Evolutionary conservation across 2,329 filamentous ascomycete genomes (phyloP).

Genomic region (Xylaria sp.): DNA sequence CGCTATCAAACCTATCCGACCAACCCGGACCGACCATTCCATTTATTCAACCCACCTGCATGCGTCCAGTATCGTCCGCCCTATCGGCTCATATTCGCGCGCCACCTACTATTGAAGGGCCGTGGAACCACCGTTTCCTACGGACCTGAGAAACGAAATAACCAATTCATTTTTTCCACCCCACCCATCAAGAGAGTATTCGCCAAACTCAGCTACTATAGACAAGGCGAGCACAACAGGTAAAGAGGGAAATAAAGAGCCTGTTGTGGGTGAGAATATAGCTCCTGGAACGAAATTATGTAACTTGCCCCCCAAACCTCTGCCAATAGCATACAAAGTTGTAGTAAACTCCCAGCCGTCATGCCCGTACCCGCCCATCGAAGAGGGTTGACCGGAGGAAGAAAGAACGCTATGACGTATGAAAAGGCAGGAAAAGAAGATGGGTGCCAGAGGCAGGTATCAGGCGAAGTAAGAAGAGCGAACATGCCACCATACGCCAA

Average conservation of each 20-base stretch:
- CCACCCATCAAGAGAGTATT: neutral
- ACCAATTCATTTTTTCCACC: constrained; percentile 19
- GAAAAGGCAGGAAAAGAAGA: constrained; percentile 7
- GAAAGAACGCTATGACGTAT: constrained; percentile 1
- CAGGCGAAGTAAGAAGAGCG: constrained; percentile 35
- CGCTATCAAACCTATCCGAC: constrained; percentile 21
- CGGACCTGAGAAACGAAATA: constrained; percentile 9
- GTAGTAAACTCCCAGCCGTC: constrained; percentile 5
- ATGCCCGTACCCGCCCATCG: constrained; percentile 3
- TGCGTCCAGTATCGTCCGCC: constrained; percentile 1
- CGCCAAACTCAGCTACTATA: constrained; percentile 19
- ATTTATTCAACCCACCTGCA: constrained; percentile 4
- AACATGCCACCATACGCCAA: constrained; percentile 39
- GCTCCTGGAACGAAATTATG: neutral
- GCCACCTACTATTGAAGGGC: neutral
- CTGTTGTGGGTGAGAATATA: constrained; percentile 6
- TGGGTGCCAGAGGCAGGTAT: constrained; percentile 41
- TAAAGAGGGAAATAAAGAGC: constrained; percentile 1
- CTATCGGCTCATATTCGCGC: constrained; percentile 5
- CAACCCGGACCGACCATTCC: neutral
- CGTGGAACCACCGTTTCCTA: neutral
- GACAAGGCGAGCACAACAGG: constrained; percentile 8
- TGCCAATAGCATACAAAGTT: neutral
- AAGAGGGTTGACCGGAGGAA: neutral
- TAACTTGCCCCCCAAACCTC: neutral